Base-by-base conservation (phyloP, 148 eudicot species). In the Vaccinium corymbosum region DNA sequence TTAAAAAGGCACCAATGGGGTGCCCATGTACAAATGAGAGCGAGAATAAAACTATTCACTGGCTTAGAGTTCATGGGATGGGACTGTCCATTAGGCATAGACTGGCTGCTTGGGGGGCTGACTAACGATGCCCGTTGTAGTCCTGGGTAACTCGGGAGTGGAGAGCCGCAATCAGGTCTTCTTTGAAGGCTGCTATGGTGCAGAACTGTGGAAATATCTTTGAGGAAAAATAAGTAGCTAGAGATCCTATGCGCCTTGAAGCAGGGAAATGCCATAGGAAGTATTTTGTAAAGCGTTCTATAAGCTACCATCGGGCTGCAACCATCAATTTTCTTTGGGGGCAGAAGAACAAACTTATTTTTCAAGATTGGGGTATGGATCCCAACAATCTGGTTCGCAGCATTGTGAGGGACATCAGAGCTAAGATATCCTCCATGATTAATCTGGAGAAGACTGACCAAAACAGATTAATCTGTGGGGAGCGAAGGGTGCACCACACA, bases 401-500 rank as follows among this genome's bases (percentile, higher is more conserved):
- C 68, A 61, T 61, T 20, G 71, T 22, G 71, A 64, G 71, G 29
- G 71, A 64, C 29, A 22, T 64, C 25, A 64, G 66, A 61, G 71
- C 71, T 62, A 22, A 22, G 71, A 32, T 22, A n/a, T 64, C 13
- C 4, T 64, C 29, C 1, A 10, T 64, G 32, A 13, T 64, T n/a
- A 64, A 64, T 64, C 14, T 64, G 71, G 71, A 64, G 13, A 64
- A 64, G 71, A 64, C 71, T 64, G 70, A n/a, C 29, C 29, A 62
- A 61, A 62, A 64, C 32, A 5, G 22, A 22, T 22, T 64, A 64
- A 22, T 64, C 52, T 50, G 11, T 50, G 9, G 7, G 52, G 52
- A 7, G 52, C 11, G 52, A 10, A 50, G 52, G 52, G 10, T 50
- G 12, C 11, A 7, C 10, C 9, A 10, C 52, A 50, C 14, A 64